A percentile compares a stretch with the other conserved stretches of the same genome.
These are phyloP conservation scores for Zychaea mexicana DNA, from an alignment of 371 early-diverging fungal species.

Conservation along the genomic window DNA sequence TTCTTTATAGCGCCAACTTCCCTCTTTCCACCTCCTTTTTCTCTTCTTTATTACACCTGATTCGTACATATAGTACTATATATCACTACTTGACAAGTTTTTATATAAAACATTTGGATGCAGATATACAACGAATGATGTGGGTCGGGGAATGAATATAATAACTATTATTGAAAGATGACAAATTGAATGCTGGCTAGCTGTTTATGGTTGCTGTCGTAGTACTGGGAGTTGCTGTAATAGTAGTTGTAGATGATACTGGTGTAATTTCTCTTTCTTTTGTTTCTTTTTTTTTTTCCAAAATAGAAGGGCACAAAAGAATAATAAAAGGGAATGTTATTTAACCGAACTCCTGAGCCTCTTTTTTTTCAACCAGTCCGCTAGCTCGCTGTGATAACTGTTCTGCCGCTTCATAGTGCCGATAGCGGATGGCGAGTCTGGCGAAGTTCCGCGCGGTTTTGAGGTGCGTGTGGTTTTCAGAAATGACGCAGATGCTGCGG, in stretches of 20 bases:
- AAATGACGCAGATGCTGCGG: no score
- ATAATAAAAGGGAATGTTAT: neutral
- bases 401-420: slow-evolving; percentile 3
- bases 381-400: neutral
- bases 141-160: no score
- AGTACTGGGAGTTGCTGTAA: no score
- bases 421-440: neutral
- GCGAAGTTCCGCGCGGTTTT: neutral
- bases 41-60: neutral
- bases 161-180: no score
- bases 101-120: no score
- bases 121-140: no score
- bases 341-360: slow-evolving; percentile 1
- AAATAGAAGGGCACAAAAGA: neutral
- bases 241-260: no score
- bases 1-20: slow-evolving; percentile 1
- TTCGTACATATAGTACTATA: neutral
- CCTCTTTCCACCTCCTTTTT: neutral
- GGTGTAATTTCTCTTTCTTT: no score
- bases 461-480: no score
- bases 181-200: no score
- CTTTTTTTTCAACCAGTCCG: slow-evolving; percentile 18
- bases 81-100: neutral
- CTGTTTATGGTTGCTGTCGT: no score
- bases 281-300: no score